Evolutionary conservation across 176 grass and related monocot genomes (phyloP).

Genomic region (Zoysia pacifica): DNA sequence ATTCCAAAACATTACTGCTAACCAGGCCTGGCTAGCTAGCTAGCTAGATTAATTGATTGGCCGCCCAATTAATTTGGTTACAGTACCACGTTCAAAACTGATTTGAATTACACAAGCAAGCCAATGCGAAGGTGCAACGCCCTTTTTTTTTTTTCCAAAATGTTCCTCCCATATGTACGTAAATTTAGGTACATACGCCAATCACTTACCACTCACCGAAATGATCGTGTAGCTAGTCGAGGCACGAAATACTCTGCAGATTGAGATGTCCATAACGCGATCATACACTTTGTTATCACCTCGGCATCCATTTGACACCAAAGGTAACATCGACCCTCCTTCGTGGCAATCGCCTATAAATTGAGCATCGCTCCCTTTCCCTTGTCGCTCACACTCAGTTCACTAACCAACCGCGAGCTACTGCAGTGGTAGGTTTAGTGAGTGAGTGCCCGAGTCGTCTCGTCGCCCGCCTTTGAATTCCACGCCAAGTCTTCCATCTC

Average conservation of each 20-base stretch:
- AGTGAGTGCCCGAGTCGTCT: not conserved
- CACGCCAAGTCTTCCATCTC: not conserved
- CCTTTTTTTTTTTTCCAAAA: no score
- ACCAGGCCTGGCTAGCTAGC: not conserved
- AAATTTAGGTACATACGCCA: no score
- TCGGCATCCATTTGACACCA: not conserved
- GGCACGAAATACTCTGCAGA: not conserved
- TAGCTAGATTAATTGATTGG: not conserved
- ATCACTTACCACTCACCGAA: not conserved
- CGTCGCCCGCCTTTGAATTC: constrained; percentile 33
- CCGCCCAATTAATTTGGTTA: not conserved
- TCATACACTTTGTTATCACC: not conserved
- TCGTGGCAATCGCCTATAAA: constrained; percentile 16
- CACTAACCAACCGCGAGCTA: not conserved
- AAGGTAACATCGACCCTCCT: not conserved
- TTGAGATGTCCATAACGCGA: not conserved
- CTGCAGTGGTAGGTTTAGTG: not conserved
- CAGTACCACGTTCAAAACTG: not conserved
- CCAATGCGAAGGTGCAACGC: not conserved
- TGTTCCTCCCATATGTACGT: no score
- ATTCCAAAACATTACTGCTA: not conserved
- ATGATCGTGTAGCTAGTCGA: not conserved
- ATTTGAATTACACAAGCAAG: not conserved
- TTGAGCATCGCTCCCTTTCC: not conserved
- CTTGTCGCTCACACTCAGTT: not conserved